Evolutionary conservation across 2,329 filamentous ascomycete genomes (phyloP), one percentile per base, ranked within the genome.

Genomic region (Pseudocercospora crystallina): DNA sequence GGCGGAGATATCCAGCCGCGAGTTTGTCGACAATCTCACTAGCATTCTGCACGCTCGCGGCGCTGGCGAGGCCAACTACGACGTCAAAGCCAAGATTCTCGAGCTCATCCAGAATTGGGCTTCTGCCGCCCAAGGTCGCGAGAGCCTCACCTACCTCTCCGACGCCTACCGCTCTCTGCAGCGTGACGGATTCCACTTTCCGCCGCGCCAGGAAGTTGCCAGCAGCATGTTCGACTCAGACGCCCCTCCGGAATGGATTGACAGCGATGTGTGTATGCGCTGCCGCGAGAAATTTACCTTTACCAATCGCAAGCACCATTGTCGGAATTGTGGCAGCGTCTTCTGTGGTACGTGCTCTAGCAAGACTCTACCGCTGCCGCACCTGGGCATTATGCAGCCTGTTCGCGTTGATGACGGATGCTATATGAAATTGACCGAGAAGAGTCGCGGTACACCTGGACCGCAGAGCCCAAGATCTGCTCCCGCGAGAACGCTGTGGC

Each of bases 251-350:
- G 94, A 99, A 73, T 99, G 94, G 94, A 85, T 86, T 43, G 94
- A 99, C 72, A 96, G 92, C 9, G 94, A 99, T 65, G 92, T 99
- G 30, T 99, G 94, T 70, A 96, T 99, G 90, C 87, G 94, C 67
- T 99, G 94, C 70, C 85, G 94, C 61, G 96, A 92, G 10, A 75
- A 90, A 13, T 99, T 99, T 65, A 96, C 90, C 41, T 96, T 99
- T 67, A 99, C 92, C 49, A 99, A 99, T 70, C 86, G 94, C 65
- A 99, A 97, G 69, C 94, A 99, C 68, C 94, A 99, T 70, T 99
- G 94, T 66, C 85, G 94, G 59, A 99, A 99, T 70, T 99, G 94
- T 66, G 94, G 94, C 44, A 96, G 94, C 71, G 94, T 95, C 64
- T 99, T 99, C 69, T 95, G 96, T 67, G 90, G 92, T 58, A 86